phyloP scores from a whole-genome alignment of 2,329 filamentous ascomycete species.

The Calonectria henricotiae region DNA sequence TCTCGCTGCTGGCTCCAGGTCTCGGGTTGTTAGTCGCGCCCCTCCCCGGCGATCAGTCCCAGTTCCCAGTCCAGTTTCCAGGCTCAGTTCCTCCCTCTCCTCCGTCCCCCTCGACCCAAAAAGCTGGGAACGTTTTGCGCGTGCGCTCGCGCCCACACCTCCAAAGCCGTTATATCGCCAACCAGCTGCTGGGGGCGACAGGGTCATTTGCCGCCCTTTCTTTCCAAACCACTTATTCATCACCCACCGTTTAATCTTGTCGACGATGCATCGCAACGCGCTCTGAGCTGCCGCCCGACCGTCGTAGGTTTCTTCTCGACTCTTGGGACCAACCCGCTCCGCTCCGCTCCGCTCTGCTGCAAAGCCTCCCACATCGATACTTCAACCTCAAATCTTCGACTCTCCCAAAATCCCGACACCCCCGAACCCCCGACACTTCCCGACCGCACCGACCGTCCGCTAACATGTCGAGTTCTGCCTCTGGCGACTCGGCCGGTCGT shows the following conservation, averaged over 20 bases:
- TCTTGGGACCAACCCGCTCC: constrained; percentile 48
- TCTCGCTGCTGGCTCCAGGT: constrained; percentile 42
- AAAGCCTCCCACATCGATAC: constrained; percentile 36
- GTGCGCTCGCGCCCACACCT: constrained; percentile 51
- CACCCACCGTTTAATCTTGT: constrained; percentile 37
- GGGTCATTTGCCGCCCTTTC: constrained; percentile 36
- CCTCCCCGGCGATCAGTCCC: constrained; percentile 46
- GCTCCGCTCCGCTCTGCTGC: constrained; percentile 42
- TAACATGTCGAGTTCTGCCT: constrained; percentile 58
- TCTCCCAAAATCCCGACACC: constrained; percentile 38
- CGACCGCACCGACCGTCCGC: constrained; percentile 39
- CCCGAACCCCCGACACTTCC: constrained; percentile 42
- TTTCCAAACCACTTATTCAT: constrained; percentile 44
- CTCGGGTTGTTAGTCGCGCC: constrained; percentile 48
- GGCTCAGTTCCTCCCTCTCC: constrained; percentile 39
- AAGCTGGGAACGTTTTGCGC: constrained; percentile 50
- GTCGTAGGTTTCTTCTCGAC: constrained; percentile 53
- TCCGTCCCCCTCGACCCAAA: constrained; percentile 43
- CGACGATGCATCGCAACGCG: constrained; percentile 52
- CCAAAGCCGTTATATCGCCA: constrained; percentile 53
- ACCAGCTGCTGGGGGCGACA: constrained; percentile 50
- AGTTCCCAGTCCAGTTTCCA: constrained; percentile 43
- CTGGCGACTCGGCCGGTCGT: constrained; percentile 62
- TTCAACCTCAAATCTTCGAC: constrained; percentile 20
- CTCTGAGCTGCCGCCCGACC: constrained; percentile 49